phyloP scores from a whole-genome alignment of 805 yeast species.

The Wickerhamomyces chambardii region DNA sequence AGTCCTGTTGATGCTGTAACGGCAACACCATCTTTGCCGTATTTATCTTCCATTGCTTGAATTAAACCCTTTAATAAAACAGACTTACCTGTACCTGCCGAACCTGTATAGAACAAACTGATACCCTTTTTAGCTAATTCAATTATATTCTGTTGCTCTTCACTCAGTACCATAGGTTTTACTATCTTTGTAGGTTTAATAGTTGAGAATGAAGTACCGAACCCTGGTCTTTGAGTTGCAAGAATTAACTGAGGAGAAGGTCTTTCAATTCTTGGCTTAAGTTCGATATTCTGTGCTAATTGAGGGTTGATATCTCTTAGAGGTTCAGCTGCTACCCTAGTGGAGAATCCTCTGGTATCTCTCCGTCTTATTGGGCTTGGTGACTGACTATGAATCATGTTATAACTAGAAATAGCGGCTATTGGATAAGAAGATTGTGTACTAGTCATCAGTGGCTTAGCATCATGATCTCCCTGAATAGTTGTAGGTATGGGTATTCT shows the following conservation, averaged over 20 bases:
- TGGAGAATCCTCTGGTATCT: no score
- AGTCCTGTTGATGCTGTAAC: conserved; percentile 82
- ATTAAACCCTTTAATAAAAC: conserved; percentile 65
- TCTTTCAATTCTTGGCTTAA: no score
- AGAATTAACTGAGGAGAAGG: neutral
- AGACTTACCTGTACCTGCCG: conserved; percentile 98
- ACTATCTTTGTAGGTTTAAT: conserved; percentile 10
- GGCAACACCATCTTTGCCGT: conserved; percentile 46
- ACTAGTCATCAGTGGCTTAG: no score
- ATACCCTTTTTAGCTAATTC: conserved; percentile 54
- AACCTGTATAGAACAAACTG: conserved; percentile 87
- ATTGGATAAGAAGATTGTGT: no score
- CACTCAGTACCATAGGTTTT: conserved; percentile 28
- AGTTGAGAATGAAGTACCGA: no score
- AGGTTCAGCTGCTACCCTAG: no score
- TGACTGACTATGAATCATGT: no score
- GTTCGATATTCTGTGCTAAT: no score
- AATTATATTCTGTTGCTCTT: conserved; percentile 60
- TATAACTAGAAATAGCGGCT: no score
- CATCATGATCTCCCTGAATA: no score
- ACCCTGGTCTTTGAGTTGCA: neutral
- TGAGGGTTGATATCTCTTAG: no score
- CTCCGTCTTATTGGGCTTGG: no score
- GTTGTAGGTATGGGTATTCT: neutral
- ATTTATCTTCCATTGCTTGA: conserved; percentile 34